Percentiles rank a stretch among this genome's conserved stretches.
phyloP scores from a whole-genome alignment of 1,284 basidiomycete species.

The Cutaneotrichosporon cavernicola region DNA sequence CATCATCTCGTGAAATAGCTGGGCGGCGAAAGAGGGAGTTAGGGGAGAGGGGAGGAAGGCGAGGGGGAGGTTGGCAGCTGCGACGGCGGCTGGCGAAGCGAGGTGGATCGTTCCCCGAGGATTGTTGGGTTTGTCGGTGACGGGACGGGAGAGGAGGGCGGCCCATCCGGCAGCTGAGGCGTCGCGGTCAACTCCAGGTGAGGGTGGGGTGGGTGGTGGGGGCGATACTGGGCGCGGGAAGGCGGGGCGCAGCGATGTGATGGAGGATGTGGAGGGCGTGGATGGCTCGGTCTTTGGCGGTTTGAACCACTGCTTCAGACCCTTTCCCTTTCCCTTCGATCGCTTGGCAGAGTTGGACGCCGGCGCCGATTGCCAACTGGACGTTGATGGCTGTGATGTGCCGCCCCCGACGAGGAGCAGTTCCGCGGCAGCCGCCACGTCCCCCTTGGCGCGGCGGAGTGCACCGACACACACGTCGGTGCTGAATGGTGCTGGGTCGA shows the following conservation, averaged over 20 bases:
- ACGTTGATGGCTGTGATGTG: no score
- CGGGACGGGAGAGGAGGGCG: conserved; percentile 11
- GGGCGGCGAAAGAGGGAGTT: conserved; percentile 62
- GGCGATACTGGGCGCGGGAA: conserved; percentile 30
- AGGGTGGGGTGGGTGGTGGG: conserved; percentile 20
- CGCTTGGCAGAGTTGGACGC: background rate
- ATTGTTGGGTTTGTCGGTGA: conserved; percentile 8
- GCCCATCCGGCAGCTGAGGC: conserved; percentile 25
- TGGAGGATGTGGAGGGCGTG: background rate
- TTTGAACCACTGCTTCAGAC: conserved; percentile 18
- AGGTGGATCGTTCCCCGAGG: conserved; percentile 33
- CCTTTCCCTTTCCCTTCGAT: no score
- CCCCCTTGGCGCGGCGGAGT: conserved; percentile 62
- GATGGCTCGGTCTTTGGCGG: background rate
- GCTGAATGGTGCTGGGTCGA: conserved; percentile 45
- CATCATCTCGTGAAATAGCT: conserved; percentile 58
- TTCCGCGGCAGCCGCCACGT: conserved; percentile 62
- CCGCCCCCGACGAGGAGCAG: conserved; percentile 42
- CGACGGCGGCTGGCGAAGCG: conserved; percentile 58
- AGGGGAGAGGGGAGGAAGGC: conserved; percentile 60
- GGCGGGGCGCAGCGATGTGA: conserved; percentile 9
- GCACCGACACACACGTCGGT: conserved; percentile 57
- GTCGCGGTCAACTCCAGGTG: conserved; percentile 8
- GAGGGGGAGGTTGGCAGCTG: conserved; percentile 51
- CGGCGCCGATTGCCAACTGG: background rate